These are phyloP conservation scores for Termitomyces sp. DNA, from an alignment of 768 basidiomycete species.

Conservation along the genomic window DNA sequence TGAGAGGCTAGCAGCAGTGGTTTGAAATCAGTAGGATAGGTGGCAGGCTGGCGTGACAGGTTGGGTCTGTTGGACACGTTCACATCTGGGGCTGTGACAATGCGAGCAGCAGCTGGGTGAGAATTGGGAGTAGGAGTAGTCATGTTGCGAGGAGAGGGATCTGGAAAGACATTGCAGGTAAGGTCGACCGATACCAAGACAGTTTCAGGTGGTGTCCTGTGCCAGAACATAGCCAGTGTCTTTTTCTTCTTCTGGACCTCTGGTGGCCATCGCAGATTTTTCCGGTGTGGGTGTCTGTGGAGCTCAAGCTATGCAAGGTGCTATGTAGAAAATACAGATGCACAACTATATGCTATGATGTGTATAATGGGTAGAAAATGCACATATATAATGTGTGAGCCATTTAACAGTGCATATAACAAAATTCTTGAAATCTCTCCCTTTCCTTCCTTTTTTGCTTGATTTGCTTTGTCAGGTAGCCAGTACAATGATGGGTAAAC, in stretches of 20 bases:
- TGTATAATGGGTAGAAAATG: no score
- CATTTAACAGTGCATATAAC: no score
- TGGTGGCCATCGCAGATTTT: conserved; percentile 13
- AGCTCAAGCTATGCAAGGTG: no score
- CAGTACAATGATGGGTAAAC: no score
- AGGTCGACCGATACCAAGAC: conserved; percentile 13
- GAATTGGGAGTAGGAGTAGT: conserved; percentile 6
- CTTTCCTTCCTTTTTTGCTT: no score
- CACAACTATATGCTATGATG: no score
- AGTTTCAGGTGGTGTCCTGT: conserved; percentile 16
- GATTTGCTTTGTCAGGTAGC: no score
- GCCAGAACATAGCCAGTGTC: conserved; percentile 20
- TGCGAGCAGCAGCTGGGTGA: conserved; percentile 18
- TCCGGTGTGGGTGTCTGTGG: conserved; percentile 8
- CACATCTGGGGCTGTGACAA: conserved; percentile 17
- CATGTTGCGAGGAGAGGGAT: conserved; percentile 9
- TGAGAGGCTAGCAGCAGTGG: conserved; percentile 15
- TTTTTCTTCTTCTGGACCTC: conserved; percentile 20
- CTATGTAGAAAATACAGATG: no score
- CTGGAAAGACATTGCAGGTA: conserved; percentile 11
- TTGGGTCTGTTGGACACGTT: conserved; percentile 19
- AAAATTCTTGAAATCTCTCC: no score
- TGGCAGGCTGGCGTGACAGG: conserved; percentile 23
- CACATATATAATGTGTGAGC: no score
- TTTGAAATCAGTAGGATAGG: conserved; percentile 22